Percentiles rank a stretch among this genome's conserved stretches.
Evolutionary conservation across 1,139 yeast genomes (phyloP).

Genomic region (Hyphopichia pseudoburtonii): DNA sequence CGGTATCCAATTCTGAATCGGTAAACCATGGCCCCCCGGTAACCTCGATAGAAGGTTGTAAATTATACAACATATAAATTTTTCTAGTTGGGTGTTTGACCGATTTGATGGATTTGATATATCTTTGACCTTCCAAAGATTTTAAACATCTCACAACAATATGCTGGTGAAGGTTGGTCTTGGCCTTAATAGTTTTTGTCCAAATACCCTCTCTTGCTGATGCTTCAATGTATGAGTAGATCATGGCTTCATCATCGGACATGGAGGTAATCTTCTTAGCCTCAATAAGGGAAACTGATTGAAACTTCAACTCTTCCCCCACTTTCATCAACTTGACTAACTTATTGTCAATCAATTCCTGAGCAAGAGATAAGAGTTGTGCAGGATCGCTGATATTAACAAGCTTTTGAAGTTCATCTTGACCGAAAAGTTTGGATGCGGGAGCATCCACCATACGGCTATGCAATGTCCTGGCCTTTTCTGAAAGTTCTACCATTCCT

Average conservation of each 20-base stretch:
- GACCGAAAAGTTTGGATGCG: constrained; percentile 50
- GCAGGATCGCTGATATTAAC: constrained; percentile 32
- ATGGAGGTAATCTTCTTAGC: constrained; percentile 72
- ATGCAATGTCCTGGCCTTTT: constrained; percentile 57
- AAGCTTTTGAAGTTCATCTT: constrained; percentile 55
- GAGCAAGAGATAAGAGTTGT: constrained; percentile 60
- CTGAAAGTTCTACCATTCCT: constrained; percentile 32
- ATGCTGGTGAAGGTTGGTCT: constrained; percentile 90
- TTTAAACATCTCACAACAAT: constrained; percentile 86
- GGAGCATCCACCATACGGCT: constrained; percentile 55
- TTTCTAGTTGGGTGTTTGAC: constrained; percentile 97
- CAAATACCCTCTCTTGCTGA: constrained; percentile 95
- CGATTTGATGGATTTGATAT: constrained; percentile 85
- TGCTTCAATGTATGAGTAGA: constrained; percentile 87
- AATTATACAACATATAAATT: constrained; percentile 88
- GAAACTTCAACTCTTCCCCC: constrained; percentile 68
- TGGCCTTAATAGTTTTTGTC: constrained; percentile 91
- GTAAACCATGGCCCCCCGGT: constrained; percentile 99
- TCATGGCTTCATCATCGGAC: constrained; percentile 87
- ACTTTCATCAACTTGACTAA: constrained; percentile 66
- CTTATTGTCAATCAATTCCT: constrained; percentile 63
- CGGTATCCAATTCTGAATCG: constrained; percentile 91
- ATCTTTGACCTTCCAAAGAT: constrained; percentile 76
- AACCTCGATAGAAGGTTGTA: constrained; percentile 92
- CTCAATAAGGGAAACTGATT: constrained; percentile 65